Conservation (phyloP, 2,329 filamentous ascomycete species). For the Nothopassalora personata region DNA sequence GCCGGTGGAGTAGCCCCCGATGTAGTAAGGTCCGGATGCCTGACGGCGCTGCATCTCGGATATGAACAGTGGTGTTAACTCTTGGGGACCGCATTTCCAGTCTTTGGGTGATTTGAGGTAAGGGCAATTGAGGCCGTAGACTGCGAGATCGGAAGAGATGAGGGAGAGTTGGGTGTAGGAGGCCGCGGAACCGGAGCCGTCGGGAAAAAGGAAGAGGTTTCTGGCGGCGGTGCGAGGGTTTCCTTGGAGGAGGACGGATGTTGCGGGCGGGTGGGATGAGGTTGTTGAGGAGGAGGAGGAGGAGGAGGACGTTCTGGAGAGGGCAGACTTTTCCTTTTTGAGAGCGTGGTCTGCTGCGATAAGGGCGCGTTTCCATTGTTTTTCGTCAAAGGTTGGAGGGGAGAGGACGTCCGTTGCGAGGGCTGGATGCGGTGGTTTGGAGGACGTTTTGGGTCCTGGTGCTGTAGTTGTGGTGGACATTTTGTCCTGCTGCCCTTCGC, state of each 20-base stretch:
- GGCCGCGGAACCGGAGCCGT: conserved; percentile 43
- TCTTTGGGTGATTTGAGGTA: neutral
- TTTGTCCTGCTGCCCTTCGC: neutral
- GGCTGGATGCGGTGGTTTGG: neutral
- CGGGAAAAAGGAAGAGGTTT: conserved; percentile 37
- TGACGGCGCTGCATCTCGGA: conserved; percentile 42
- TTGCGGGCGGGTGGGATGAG: neutral
- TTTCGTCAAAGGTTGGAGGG: neutral
- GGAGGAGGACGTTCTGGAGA: neutral
- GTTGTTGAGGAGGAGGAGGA: neutral
- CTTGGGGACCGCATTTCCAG: neutral
- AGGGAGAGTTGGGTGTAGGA: conserved; percentile 41
- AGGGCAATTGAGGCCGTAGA: conserved; percentile 5
- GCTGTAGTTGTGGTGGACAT: neutral
- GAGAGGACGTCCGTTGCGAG: neutral
- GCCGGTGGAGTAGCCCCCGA: conserved; percentile 72
- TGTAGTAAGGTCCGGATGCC: conserved; percentile 52
- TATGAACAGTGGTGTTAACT: neutral
- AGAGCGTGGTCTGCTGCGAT: neutral
- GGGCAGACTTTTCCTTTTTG: neutral
- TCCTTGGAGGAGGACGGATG: conserved; percentile 14
- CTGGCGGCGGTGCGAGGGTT: conserved; percentile 4
- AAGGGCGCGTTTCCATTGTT: neutral
- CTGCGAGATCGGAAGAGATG: conserved; percentile 32
- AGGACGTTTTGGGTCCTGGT: neutral